Percentiles rank a stretch among this genome's conserved stretches.
Evolutionary conservation across 345 rosid species (phyloP).

Genomic region (Camelina hispida): DNA sequence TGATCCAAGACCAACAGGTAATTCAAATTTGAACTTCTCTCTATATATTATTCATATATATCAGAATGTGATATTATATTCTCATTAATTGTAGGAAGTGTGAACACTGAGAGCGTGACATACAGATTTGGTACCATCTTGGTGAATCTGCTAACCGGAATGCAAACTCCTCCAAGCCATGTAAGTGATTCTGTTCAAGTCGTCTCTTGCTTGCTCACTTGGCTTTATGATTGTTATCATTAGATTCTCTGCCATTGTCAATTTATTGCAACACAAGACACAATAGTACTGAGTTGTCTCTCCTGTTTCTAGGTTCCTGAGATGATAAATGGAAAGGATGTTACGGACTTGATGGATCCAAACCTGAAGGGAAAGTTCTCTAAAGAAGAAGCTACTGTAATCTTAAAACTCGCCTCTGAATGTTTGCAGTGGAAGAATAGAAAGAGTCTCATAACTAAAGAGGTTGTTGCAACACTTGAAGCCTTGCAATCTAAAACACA

Average conservation of each 20-base stretch:
- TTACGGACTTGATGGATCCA: slow-evolving; percentile 77
- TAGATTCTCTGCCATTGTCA: neutral
- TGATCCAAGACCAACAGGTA: slow-evolving; percentile 69
- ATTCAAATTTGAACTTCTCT: neutral
- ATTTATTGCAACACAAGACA: neutral
- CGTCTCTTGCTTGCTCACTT: neutral
- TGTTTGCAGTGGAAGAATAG: slow-evolving; percentile 45
- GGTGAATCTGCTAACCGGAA: slow-evolving; percentile 72
- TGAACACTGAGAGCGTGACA: slow-evolving; percentile 69
- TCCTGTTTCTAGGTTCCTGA: slow-evolving; percentile 69
- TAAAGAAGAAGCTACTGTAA: slow-evolving; percentile 71
- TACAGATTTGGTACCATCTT: slow-evolving; percentile 77
- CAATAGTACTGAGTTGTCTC: neutral
- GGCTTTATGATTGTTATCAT: neutral
- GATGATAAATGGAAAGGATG: slow-evolving; percentile 72
- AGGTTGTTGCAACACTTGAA: slow-evolving; percentile 57
- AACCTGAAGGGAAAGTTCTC: slow-evolving; percentile 82
- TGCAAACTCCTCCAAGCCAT: slow-evolving; percentile 73
- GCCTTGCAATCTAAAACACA: neutral
- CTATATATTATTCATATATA: neutral
- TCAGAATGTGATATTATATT: slow-evolving; percentile 18
- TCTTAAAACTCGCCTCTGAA: slow-evolving; percentile 76
- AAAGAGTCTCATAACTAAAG: neutral
- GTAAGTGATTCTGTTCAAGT: slow-evolving; percentile 50
- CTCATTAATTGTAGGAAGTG: slow-evolving; percentile 55